phyloP scores from a whole-genome alignment of 345 rosid genomes.

The Viola odorata region DNA sequence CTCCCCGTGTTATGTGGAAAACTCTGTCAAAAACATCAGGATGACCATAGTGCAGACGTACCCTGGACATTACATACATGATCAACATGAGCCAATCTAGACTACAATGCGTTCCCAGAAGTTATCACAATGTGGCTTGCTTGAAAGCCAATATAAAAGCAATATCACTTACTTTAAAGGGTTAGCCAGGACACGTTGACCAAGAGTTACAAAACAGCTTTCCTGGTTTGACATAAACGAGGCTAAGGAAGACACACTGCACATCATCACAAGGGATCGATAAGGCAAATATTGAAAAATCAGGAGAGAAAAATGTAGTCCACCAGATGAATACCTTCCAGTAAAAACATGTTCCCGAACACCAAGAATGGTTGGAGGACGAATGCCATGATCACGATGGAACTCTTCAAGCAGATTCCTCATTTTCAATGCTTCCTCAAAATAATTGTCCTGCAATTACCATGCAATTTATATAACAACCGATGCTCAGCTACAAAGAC shows the following conservation, averaged over 20 bases:
- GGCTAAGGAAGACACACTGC: constrained; percentile 97
- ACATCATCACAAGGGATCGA: constrained; percentile 18
- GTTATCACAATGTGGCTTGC: too few relatives aligned
- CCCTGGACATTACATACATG: constrained; percentile 37
- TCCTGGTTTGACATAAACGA: constrained; percentile 97
- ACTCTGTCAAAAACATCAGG: constrained; percentile 98
- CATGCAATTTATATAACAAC: not conserved
- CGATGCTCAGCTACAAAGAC: too few relatives aligned
- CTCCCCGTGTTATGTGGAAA: constrained; percentile 96
- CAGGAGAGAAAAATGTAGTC: constrained; percentile 7
- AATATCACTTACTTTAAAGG: constrained; percentile 73
- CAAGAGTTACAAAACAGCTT: constrained; percentile 87
- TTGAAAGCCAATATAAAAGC: not conserved
- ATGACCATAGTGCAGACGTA: constrained; percentile 99
- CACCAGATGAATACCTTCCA: constrained; percentile 54
- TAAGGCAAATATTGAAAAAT: constrained; percentile 1
- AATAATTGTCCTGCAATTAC: constrained; percentile 74
- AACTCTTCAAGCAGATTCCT: constrained; percentile 97
- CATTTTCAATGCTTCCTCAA: constrained; percentile 98
- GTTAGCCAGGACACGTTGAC: constrained; percentile 92
- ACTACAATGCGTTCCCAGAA: too few relatives aligned
- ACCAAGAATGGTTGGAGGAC: constrained; percentile 93
- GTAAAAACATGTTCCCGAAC: constrained; percentile 96
- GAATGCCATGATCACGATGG: constrained; percentile 74
- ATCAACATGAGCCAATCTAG: not conserved